Percentiles rank a stretch among this genome's conserved stretches.
phyloP scores from a whole-genome alignment of 345 rosid species.

The Salix dunnii region DNA sequence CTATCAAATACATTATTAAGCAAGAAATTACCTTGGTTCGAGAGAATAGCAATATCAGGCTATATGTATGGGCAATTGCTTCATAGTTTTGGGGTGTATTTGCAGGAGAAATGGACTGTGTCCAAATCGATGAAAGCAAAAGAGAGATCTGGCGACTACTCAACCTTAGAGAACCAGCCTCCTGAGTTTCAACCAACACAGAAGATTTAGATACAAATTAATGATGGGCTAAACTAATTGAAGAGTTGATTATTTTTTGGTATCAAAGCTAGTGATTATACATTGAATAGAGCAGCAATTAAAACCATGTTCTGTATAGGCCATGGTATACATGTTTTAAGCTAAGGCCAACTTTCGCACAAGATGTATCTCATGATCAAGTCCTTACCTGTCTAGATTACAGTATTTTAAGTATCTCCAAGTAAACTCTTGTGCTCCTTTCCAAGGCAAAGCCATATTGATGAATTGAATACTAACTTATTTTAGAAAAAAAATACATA shows the following conservation, averaged over 20 bases:
- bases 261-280: constrained; percentile 12
- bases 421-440: not conserved
- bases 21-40: constrained; percentile 67
- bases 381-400: not conserved
- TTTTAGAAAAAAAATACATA: not conserved
- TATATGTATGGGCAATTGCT: constrained; percentile 88
- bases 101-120: constrained; percentile 80
- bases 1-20: constrained; percentile 1
- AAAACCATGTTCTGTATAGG: not conserved
- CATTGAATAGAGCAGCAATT: not conserved
- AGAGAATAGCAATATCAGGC: constrained; percentile 85
- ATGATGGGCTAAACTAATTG: constrained; percentile 3
- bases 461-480: not conserved
- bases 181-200: constrained; percentile 42
- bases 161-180: constrained; percentile 62
- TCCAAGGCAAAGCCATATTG: not conserved
- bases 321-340: not conserved
- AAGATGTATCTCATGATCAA: not conserved
- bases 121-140: constrained; percentile 92
- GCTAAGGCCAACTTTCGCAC: not conserved
- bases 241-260: constrained; percentile 9
- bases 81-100: constrained; percentile 87
- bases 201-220: constrained; percentile 3
- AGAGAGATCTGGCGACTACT: constrained; percentile 92
- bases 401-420: not conserved